phyloP scores from a whole-genome alignment of 202 grass and related monocot species.

The Setaria italica region DNA sequence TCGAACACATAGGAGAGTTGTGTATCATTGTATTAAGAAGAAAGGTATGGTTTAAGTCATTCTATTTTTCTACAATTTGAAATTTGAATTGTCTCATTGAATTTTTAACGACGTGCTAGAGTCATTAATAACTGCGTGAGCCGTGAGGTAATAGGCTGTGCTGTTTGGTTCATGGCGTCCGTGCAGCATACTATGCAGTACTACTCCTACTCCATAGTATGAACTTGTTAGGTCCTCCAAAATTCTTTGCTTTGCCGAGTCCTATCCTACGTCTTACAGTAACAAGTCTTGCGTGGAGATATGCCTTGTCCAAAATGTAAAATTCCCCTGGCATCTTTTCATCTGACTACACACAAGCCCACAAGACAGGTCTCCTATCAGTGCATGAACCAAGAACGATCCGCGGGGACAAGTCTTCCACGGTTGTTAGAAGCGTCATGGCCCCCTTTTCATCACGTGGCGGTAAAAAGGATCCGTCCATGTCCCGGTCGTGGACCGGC shows the following conservation, averaged over 20 bases:
- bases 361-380: no score
- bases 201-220: no score
- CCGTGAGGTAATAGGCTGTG: no score
- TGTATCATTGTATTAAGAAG: no score
- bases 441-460: slow-evolving; percentile 27
- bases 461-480: slow-evolving; percentile 27
- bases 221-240: no score
- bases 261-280: background rate
- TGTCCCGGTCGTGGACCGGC: slow-evolving; percentile 34
- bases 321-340: background rate
- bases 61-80: background rate
- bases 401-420: background rate
- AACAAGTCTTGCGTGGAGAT: background rate
- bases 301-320: background rate
- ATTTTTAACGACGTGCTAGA: background rate
- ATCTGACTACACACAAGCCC: no score
- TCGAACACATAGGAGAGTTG: no score
- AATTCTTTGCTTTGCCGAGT: background rate
- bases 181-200: background rate
- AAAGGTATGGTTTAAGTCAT: background rate
- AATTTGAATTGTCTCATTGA: background rate
- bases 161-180: background rate
- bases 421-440: background rate
- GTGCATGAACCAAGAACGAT: background rate
- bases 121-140: background rate